phyloP scores from a whole-genome alignment of 2,329 filamentous ascomycete genomes.

The Fusarium sp. region DNA sequence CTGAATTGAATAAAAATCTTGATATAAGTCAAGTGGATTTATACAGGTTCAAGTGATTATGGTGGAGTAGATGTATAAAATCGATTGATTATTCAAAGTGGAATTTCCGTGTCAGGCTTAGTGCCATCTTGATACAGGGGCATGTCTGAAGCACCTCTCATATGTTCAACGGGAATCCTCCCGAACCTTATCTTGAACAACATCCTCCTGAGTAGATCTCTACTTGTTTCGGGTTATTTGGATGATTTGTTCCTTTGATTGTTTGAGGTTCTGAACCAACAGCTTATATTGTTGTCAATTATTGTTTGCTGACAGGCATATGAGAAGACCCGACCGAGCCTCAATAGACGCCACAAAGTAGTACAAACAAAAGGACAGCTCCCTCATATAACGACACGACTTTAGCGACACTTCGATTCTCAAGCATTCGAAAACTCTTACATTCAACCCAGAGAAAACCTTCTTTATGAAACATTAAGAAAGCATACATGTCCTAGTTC shows the following conservation, averaged over 20 bases:
- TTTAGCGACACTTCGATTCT: neutral
- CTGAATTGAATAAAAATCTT: neutral
- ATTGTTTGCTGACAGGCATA: neutral
- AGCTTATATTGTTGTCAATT: neutral
- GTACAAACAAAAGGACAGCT: constrained; percentile 25
- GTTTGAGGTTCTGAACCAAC: neutral
- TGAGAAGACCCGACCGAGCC: neutral
- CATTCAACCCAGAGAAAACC: neutral
- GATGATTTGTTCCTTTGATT: neutral
- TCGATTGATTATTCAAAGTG: constrained; percentile 2
- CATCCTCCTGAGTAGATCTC: neutral
- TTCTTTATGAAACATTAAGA: no score
- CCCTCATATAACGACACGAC: constrained; percentile 4
- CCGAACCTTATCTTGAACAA: constrained; percentile 21
- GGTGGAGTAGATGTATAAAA: neutral
- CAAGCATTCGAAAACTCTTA: neutral
- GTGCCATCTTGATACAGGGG: constrained; percentile 19
- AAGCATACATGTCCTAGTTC: neutral
- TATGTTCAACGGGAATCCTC: neutral
- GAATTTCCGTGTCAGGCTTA: constrained; percentile 37
- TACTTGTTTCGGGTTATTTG: neutral
- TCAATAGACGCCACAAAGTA: constrained; percentile 39
- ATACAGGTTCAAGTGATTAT: neutral
- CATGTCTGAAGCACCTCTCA: neutral
- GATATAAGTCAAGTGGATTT: neutral